Percentiles rank a stretch among this genome's conserved stretches.
Conservation (phyloP, 1,284 basidiomycete genomes). For the Boletus semigastroideus region DNA sequence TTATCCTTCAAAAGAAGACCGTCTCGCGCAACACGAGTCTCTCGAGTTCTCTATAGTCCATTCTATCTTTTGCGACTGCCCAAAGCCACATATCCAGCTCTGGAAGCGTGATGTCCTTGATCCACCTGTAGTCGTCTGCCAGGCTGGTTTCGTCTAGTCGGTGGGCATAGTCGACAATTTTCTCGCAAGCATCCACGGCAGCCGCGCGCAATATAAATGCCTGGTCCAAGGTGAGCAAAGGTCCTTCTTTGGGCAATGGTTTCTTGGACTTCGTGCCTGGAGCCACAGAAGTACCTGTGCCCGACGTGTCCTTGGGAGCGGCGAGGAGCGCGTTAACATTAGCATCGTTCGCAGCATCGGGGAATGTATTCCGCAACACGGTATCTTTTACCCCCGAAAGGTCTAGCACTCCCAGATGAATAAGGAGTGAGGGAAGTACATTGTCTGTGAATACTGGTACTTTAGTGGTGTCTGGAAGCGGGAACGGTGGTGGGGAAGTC, state of each 20-base stretch:
- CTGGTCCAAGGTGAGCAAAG: constrained; percentile 57
- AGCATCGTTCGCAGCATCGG: constrained; percentile 39
- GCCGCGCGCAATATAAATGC: constrained; percentile 79
- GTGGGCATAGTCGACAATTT: constrained; percentile 57
- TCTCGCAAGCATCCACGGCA: constrained; percentile 73
- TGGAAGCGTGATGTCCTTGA: constrained; percentile 56
- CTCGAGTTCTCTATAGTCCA: constrained; percentile 61
- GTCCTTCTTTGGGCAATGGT: constrained; percentile 55
- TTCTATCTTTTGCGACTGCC: constrained; percentile 71
- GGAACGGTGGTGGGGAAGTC: constrained; percentile 51
- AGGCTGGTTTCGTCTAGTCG: constrained; percentile 38
- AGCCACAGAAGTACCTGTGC: constrained; percentile 6
- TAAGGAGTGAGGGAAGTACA: constrained; percentile 79
- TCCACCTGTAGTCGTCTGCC: constrained; percentile 43
- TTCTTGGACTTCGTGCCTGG: constrained; percentile 22
- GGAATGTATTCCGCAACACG: constrained; percentile 45
- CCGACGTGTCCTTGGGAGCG: constrained; percentile 18
- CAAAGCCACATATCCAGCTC: constrained; percentile 75
- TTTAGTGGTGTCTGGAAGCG: constrained; percentile 55
- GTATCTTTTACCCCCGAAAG: constrained; percentile 46
- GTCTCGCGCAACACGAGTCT: constrained; percentile 66
- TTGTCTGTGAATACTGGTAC: constrained; percentile 86
- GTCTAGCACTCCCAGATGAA: constrained; percentile 75
- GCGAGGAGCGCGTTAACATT: constrained; percentile 43
- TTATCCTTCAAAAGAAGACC: constrained; percentile 53